Base-by-base conservation (phyloP, 441 rosid species). In the Aquilaria agallochum region DNA sequence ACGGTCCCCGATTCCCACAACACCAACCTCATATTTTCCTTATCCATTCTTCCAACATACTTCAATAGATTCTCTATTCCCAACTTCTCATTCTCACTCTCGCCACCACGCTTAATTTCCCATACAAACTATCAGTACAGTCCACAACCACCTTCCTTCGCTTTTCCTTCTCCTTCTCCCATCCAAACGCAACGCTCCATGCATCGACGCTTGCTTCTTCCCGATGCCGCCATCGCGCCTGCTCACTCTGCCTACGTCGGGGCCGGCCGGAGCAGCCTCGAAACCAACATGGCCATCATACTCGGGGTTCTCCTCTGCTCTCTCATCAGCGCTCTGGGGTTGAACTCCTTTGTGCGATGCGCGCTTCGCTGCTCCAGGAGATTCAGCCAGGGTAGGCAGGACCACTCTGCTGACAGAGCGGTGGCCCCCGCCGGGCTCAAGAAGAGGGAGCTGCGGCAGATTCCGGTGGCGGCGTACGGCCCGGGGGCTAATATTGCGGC, bases 251-350 rank as follows among this genome's bases (percentile, higher is more conserved):
- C 63, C 77, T 70, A 52, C 12, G 69, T 74, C 1, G 65, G 53
- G 5, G 76, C 73, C 51, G 63, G 73, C 12, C 70, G 73, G 71
- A 8, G 61, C 30, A 81, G 48, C 49, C 73, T 79, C 55, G 92
- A 86, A 65, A 76, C 85, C 42, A 82, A 84, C 80, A 77, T 84
- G 84, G 84, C 81, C 55, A 72, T 84, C 55, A 77, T 84, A 33
- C 70, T 84, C 4, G 83, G 78, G 1, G 89, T 83, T 15, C 67
- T 84, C 48, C 68, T 84, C 14, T 81, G 89, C 34, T 83, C 87
- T 1, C 54, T 84, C 11, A 64, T 84, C 50, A 74, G 76, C 0
- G 89, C 84, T 3, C 77, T 84, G 0, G 89, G 87, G 1, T 65
- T 84, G 32, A 84, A 84, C 50, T 79, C 87, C 0, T 64, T 81